phyloP scores from a whole-genome alignment of 1,139 yeast species.

The Diutina mesorugosa region DNA sequence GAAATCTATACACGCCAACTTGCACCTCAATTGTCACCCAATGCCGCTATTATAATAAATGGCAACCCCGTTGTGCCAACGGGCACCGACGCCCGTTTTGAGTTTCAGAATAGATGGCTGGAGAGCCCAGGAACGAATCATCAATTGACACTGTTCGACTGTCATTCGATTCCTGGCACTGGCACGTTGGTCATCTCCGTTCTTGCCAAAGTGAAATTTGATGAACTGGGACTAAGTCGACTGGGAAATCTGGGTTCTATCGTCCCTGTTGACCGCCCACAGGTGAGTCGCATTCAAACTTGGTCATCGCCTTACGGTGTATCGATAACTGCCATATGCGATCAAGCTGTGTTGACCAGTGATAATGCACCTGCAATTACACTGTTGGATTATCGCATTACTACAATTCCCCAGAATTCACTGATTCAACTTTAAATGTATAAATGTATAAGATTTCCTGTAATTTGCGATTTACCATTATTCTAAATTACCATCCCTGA shows the following conservation, averaged over 20 bases:
- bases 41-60: constrained; percentile 44
- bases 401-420: constrained; percentile 49
- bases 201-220: constrained; percentile 58
- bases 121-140: constrained; percentile 51
- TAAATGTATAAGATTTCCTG: background rate
- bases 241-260: constrained; percentile 48
- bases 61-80: constrained; percentile 42
- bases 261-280: constrained; percentile 9
- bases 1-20: constrained; percentile 40
- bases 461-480: background rate
- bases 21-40: constrained; percentile 32
- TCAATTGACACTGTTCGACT: constrained; percentile 47
- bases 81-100: constrained; percentile 32
- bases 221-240: constrained; percentile 57
- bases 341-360: constrained; percentile 34
- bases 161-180: constrained; percentile 62
- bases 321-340: constrained; percentile 43
- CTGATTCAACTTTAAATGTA: constrained; percentile 13
- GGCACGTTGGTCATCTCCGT: constrained; percentile 41
- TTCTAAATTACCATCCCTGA: constrained; percentile 4
- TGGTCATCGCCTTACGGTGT: constrained; percentile 48
- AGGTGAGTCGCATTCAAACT: constrained; percentile 6
- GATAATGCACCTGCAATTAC: constrained; percentile 34
- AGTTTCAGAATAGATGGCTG: constrained; percentile 57
- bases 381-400: constrained; percentile 52